phyloP scores from a whole-genome alignment of 2,329 filamentous ascomycete species.

The Arachnopeziza araneosa region DNA sequence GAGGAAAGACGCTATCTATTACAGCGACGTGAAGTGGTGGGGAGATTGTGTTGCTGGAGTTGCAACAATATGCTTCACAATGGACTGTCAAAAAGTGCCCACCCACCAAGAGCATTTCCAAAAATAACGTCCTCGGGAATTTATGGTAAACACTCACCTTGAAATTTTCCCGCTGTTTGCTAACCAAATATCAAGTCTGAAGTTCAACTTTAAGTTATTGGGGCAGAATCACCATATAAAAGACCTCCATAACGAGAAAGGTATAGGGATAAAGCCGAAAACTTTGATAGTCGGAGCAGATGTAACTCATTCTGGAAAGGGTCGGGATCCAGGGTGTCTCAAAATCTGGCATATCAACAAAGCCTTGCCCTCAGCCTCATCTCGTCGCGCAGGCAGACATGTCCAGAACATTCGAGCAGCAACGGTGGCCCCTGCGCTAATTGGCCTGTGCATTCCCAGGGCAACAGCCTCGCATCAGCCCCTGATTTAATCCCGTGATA shows the following conservation, averaged over 20 bases:
- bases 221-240: conserved; percentile 63
- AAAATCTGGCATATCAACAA: conserved; percentile 27
- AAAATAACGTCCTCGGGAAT: background rate
- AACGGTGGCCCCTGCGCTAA: background rate
- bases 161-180: background rate
- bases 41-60: conserved; percentile 5
- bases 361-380: conserved; percentile 34
- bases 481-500: background rate
- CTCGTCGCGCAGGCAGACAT: background rate
- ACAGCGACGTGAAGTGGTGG: conserved; percentile 9
- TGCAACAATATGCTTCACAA: background rate
- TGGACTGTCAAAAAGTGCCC: background rate
- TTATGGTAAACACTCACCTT: background rate
- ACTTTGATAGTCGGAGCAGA: conserved; percentile 85
- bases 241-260: background rate
- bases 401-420: background rate
- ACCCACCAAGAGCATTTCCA: background rate
- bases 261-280: conserved; percentile 46
- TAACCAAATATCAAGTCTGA: conserved; percentile 39
- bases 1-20: background rate
- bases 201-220: conserved; percentile 72
- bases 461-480: background rate
- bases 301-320: conserved; percentile 67
- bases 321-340: background rate
- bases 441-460: background rate